phyloP scores from a whole-genome alignment of 768 basidiomycete species.

The Lyophyllum shimeji region DNA sequence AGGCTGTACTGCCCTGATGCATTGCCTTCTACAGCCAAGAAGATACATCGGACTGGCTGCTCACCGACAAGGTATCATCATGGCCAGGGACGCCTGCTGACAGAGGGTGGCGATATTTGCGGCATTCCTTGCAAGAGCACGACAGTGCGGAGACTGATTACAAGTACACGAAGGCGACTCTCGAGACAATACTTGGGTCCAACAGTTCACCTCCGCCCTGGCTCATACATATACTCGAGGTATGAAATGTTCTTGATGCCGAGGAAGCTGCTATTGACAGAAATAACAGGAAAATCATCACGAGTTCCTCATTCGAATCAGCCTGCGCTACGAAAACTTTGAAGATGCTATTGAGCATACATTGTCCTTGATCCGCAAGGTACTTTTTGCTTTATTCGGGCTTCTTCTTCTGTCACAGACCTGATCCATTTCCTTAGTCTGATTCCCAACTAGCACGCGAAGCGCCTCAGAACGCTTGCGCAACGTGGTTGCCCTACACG shows the following conservation, averaged over 20 bases:
- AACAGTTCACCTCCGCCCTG: conserved; percentile 79
- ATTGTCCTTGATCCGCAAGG: conserved; percentile 71
- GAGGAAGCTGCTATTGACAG: conserved; percentile 3
- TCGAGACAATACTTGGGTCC: conserved; percentile 73
- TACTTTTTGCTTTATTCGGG: conserved; percentile 26
- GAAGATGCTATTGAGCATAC: conserved; percentile 76
- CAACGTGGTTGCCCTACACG: conserved; percentile 82
- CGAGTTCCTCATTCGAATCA: conserved; percentile 80
- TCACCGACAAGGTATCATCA: conserved; percentile 74
- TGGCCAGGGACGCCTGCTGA: conserved; percentile 83
- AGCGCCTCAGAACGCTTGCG: conserved; percentile 51
- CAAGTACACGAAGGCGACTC: conserved; percentile 71
- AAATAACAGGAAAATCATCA: conserved; percentile 66
- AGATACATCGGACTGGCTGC: conserved; percentile 78
- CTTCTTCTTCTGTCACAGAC: conserved; percentile 6
- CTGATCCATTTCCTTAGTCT: conserved; percentile 36
- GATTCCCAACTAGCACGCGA: conserved; percentile 52
- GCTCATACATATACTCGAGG: conserved; percentile 78
- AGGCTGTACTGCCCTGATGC: conserved; percentile 9
- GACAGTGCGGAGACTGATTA: conserved; percentile 72
- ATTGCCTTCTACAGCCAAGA: conserved; percentile 49
- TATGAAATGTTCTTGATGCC: conserved; percentile 25
- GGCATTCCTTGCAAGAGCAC: conserved; percentile 73
- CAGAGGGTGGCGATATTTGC: conserved; percentile 87
- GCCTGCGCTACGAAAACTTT: conserved; percentile 76